Percentiles rank a stretch among this genome's conserved stretches.
These are phyloP conservation scores for Candida succiphila DNA, from an alignment of 805 yeast species.

Conservation along the genomic window DNA sequence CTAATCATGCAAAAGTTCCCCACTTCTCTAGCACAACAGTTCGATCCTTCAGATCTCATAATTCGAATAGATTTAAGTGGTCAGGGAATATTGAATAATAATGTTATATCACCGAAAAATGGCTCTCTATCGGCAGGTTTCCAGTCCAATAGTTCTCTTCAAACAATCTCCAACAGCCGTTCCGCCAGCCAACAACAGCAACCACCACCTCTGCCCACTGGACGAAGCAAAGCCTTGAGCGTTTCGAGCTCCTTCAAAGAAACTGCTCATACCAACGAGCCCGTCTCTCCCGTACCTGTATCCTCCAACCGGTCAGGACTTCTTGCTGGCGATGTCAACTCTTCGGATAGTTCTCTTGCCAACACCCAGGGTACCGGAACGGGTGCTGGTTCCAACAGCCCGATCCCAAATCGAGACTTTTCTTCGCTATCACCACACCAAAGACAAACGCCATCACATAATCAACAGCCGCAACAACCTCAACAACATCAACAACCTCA, in stretches of 20 bases:
- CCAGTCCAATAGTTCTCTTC: background rate
- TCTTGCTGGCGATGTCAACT: background rate
- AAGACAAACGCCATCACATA: background rate
- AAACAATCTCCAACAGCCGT: too few species aligned
- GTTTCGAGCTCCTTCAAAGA: background rate
- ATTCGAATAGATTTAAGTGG: constrained; percentile 19
- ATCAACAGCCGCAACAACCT: background rate
- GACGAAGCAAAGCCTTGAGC: background rate
- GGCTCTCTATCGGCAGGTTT: background rate
- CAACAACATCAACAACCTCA: background rate
- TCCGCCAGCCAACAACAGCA: too few species aligned
- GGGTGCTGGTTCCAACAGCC: background rate
- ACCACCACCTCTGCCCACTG: too few species aligned
- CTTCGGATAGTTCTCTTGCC: background rate
- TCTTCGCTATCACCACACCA: background rate
- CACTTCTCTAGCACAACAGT: constrained; percentile 46
- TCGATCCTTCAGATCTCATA: constrained; percentile 61
- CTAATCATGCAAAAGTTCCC: constrained; percentile 58
- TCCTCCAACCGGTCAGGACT: constrained; percentile 13
- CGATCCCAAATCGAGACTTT: background rate
- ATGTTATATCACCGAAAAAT: background rate
- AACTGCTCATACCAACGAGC: constrained; percentile 6
- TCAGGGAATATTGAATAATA: background rate
- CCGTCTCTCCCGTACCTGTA: constrained; percentile 20
- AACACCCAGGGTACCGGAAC: background rate